Base-by-base conservation (phyloP, 768 basidiomycete genomes). In the Lentinus tigrinus region DNA sequence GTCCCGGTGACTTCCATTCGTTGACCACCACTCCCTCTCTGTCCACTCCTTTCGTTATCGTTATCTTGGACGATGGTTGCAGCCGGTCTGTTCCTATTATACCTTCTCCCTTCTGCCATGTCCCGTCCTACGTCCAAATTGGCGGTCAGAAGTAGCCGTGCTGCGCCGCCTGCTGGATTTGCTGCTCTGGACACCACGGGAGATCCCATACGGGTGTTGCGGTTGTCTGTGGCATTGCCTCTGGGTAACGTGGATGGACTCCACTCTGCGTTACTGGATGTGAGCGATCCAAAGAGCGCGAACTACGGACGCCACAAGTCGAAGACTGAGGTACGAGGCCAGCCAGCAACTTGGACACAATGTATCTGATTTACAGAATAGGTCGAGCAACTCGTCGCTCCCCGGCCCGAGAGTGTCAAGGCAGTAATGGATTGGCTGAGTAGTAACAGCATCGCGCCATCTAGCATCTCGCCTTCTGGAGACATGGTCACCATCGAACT, bases 381-480 rank as follows among this genome's bases (percentile, higher is more conserved):
- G 69, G 67, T 64, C 17, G 69, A 65, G 16, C 36, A 39, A 2
- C 65, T 69, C 36, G 65, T 65, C 17, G 55, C 61, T 4, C 70
- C 69, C 0, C 31, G 46, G n/a, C 19, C 61, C 0, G 63, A 65
- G n/a, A 68, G 60, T 23, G 50, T 60, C 3, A 17, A 60, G 4
- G 66, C 66, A 11, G 70, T 71, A 14, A 58, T 65, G 43, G 59
- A 62, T 7, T 72, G 67, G 66, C 61, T 72, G 27, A 39, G 54
- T 6, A 59, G 62, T 48, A 60, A 69, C 38, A 62, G 58, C 40
- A 14, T 72, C 38, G 57, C 37, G 31, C 60, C 65, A 1, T 47
- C 53, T 3, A 37, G 63, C 19, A 61, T 60, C 16, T 65, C 70
- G 0, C 62, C 67, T 3, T 65, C 70, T 0, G 67, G 68, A 19